Base-by-base conservation (phyloP, 2,329 filamentous ascomycete genomes). In the Chrysosporium queenslandicum region DNA sequence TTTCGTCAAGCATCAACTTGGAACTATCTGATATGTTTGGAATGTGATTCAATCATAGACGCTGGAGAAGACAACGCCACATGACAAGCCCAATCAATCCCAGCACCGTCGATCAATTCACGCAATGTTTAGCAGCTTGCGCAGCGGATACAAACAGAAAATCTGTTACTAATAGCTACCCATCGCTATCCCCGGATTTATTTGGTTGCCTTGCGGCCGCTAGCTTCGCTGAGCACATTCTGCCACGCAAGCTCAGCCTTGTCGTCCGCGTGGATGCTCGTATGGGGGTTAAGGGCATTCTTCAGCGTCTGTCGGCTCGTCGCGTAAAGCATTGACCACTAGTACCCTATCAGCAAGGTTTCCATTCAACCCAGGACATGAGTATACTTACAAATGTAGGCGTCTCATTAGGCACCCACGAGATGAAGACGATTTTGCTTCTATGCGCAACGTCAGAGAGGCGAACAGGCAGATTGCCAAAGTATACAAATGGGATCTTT, bases 371-470 rank as follows among this genome's bases (percentile, higher is more conserved):
- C 20, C 16, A 37, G 37, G 18, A 39, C 45, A 46, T 7, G 39
- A 34, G 46, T 16, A 43, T 8, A 61, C 68, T 62, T 66, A 73
- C 71, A 56, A 68, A 63, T 49, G 65, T 69, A 46, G 69, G 61
- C 47, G 68, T 64, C 0, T 67, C 66, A 50, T 55, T 59, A 50
- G 71, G 71, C 41, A 71, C 69, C 71, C 71, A 74, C 54, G 70
- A 74, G 59, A 76, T 75, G 67, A 76, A 75, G 53, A 73, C 64
- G 58, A 75, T 75, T 66, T 76, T 76, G 67, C 66, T 73, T 61
- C 73, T 75, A 50, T 48, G 56, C 6, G 50, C 16, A 20, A 41
- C 2, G 37, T 46, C 20, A 53, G 51, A 11, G n/a, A 30, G 34
- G 8, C 46, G 20, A 42, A 34, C 16, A 47, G 16, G 30, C 9